Base-by-base conservation (phyloP, 2,329 filamentous ascomycete genomes). In the Hypoxylon sp. region DNA sequence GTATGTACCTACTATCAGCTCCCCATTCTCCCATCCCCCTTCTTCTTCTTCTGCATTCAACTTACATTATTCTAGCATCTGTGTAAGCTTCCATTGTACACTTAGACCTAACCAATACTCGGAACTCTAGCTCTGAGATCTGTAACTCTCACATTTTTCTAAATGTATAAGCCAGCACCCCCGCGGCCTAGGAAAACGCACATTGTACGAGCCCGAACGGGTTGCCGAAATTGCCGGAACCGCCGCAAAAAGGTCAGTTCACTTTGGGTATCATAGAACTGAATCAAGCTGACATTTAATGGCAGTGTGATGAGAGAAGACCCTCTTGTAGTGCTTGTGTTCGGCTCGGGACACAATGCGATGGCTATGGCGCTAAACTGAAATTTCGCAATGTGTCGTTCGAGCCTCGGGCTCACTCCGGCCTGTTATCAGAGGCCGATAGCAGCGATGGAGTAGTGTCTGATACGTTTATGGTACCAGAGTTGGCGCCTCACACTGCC, bases 211-310 rank as follows among this genome's bases (percentile, higher is more conserved):
- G 14, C 58, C 10, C 31, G 48, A 1, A 53, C 58, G n/a, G 48
- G 58, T 13, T 61, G 48, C 17, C 58, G 48, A 22, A 61, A 53
- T n/a, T 61, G 58, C 58, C 46, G 58, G 30, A 5, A 13, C n/a
- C 58, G 58, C 35, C 58, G 48, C 22, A 61, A 53, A 20, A 61
- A 61, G 58, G 58, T 61, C 25, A 46, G 31, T 46, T 14, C 25
- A 27, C 25, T 27, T 20, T 6, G 2, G 22, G 5, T 35, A 51
- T 35, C 8, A 37, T 35, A 17, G 27, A 22, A 31, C 8, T 31
- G n/a, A 27, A 31, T 22, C n/a, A 17, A 40, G 13, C 46, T 60
- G 40, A 60, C 46, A 7, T 6, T 30, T 51, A 13, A 51, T 25
- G 30, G 14, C 27, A 60, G 57, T 60, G 57, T 13, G 57, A 60